These are phyloP conservation scores for Nicotiana tomentosiformis DNA, from an alignment of 257 asterid species.

Conservation along the genomic window DNA sequence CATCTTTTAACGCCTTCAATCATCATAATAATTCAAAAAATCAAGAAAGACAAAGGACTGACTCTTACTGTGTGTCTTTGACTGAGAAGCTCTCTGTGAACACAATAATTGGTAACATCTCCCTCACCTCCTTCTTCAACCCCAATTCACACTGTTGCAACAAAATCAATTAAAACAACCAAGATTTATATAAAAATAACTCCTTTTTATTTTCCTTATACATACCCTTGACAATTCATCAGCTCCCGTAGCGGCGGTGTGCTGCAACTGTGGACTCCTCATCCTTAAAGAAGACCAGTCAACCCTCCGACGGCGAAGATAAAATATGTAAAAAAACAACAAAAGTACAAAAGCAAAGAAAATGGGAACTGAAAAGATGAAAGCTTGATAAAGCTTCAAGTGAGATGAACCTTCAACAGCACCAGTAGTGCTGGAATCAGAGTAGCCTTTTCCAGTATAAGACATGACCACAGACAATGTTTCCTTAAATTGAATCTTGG, in stretches of 20 bases:
- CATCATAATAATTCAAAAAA: background rate
- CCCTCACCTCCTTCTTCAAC: conserved; percentile 69
- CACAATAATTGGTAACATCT: conserved; percentile 70
- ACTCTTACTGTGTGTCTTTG: conserved; percentile 56
- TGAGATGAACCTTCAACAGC: conserved; percentile 38
- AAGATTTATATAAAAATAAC: background rate
- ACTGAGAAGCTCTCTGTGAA: conserved; percentile 66
- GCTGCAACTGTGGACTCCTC: conserved; percentile 32
- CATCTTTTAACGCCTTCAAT: background rate
- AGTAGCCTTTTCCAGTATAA: background rate
- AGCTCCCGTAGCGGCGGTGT: conserved; percentile 7
- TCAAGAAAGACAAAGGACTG: background rate
- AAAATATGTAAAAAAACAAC: conserved; percentile 53
- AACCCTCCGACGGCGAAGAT: conserved; percentile 55
- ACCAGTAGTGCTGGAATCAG: conserved; percentile 9
- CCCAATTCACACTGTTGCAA: conserved; percentile 60
- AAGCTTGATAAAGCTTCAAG: conserved; percentile 61
- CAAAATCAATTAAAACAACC: background rate
- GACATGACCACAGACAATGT: conserved; percentile 23
- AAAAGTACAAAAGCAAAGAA: conserved; percentile 61
- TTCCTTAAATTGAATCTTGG: background rate
- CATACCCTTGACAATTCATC: conserved; percentile 46
- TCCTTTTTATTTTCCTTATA: background rate
- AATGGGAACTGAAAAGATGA: conserved; percentile 62
- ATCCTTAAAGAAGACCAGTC: conserved; percentile 63